These are phyloP conservation scores for Populus hybrid DNA, from an alignment of 441 rosid species.

Conservation along the genomic window DNA sequence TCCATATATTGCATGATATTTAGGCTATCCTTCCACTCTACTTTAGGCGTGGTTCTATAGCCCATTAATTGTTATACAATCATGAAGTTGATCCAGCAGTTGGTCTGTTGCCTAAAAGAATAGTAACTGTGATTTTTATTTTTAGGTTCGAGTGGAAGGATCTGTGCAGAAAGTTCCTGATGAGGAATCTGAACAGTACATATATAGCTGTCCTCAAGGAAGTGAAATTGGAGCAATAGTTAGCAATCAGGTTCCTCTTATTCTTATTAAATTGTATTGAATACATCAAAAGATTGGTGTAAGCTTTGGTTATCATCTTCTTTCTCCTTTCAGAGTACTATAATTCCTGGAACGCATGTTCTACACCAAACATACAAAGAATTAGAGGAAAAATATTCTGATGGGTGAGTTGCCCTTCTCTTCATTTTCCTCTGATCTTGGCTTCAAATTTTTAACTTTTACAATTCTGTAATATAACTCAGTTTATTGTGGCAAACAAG, in stretches of 20 bases:
- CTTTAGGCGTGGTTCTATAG: neutral
- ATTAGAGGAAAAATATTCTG: conserved; percentile 58
- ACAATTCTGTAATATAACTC: neutral
- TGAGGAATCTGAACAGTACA: conserved; percentile 79
- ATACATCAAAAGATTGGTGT: neutral
- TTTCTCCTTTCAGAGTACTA: conserved; percentile 46
- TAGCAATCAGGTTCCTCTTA: conserved; percentile 74
- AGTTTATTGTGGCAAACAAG: neutral
- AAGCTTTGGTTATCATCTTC: neutral
- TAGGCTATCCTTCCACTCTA: neutral
- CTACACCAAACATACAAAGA: conserved; percentile 64
- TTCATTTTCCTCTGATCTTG: neutral
- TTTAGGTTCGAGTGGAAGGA: conserved; percentile 93
- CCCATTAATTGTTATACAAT: neutral
- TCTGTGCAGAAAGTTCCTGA: conserved; percentile 71
- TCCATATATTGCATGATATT: neutral
- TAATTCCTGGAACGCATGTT: conserved; percentile 71
- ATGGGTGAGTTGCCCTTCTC: conserved; percentile 41
- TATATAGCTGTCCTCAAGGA: conserved; percentile 89
- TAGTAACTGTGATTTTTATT: conserved; percentile 28
- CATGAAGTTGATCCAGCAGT: conserved; percentile 1
- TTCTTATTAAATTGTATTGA: neutral
- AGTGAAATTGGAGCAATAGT: conserved; percentile 93
- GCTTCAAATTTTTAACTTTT: neutral
- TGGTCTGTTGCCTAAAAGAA: conserved; percentile 2